Evolutionary conservation across 2,329 filamentous ascomycete species (phyloP).

Genomic region (Pyrenochaeta sp.): DNA sequence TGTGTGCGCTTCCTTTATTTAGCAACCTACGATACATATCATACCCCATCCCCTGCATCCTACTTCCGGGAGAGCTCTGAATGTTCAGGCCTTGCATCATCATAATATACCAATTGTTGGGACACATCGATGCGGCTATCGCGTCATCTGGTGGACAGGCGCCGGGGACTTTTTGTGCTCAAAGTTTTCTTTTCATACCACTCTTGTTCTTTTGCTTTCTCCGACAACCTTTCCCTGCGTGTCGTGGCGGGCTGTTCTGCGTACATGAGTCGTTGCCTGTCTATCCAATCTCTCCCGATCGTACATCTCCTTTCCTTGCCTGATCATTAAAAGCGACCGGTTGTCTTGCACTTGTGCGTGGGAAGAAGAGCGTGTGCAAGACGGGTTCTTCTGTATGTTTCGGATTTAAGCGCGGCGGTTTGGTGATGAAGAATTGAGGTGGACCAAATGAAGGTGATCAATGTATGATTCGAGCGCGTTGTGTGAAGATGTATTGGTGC

Average conservation of each 20-base stretch:
- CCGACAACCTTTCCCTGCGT: constrained; percentile 20
- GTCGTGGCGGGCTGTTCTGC: constrained; percentile 40
- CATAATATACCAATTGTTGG: constrained; percentile 45
- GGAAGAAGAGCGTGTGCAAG: constrained; percentile 14
- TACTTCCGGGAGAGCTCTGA: constrained; percentile 29
- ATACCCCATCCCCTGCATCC: constrained; percentile 38
- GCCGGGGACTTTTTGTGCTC: constrained; percentile 41
- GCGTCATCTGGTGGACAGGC: constrained; percentile 41
- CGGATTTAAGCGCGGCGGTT: constrained; percentile 20
- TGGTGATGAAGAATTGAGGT: constrained; percentile 7
- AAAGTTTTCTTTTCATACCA: constrained; percentile 45
- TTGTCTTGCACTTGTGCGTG: constrained; percentile 12
- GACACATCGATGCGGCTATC: constrained; percentile 32
- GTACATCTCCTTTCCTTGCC: constrained; percentile 18
- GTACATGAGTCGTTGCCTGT: constrained; percentile 31
- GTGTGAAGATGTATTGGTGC: constrained; percentile 8
- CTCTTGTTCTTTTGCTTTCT: constrained; percentile 35
- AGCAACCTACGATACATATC: constrained; percentile 38
- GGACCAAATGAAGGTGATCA: neutral
- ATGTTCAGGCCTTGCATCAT: constrained; percentile 33
- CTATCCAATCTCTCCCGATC: constrained; percentile 16
- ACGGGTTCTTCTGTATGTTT: constrained; percentile 30
- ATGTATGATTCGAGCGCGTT: constrained; percentile 16
- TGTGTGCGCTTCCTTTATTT: constrained; percentile 38
- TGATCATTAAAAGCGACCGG: constrained; percentile 30